Evolutionary conservation across 495 filamentous ascomycete species (phyloP).

Genomic region (Apodospora peruviana): DNA sequence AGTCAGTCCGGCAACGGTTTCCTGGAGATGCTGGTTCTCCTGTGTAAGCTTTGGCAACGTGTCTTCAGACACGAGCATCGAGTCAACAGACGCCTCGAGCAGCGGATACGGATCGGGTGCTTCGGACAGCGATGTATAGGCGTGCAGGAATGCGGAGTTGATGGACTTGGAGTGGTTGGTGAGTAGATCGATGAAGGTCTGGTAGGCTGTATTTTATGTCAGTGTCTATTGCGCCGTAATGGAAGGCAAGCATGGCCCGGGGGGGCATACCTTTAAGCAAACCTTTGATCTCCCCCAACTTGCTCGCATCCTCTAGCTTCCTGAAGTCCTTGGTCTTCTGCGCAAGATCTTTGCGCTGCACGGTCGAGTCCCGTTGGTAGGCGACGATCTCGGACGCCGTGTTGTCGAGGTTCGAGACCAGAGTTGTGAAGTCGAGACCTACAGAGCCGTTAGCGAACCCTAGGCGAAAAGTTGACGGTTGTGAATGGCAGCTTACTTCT

Average conservation of each 20-base stretch:
- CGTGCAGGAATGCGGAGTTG: constrained; percentile 82
- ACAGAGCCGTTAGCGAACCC: constrained; percentile 1
- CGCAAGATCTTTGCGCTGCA: constrained; percentile 92
- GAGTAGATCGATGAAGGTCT: constrained; percentile 91
- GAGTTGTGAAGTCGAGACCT: constrained; percentile 85
- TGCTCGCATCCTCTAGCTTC: constrained; percentile 87
- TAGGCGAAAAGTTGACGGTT: too few relatives aligned
- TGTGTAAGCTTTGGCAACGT: constrained; percentile 78
- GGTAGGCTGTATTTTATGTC: constrained; percentile 77
- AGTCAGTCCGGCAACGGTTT: constrained; percentile 74
- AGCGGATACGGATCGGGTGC: constrained; percentile 95
- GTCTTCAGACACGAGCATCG: constrained; percentile 83
- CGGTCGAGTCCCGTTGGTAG: constrained; percentile 83
- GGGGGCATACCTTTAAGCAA: constrained; percentile 77
- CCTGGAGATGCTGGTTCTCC: constrained; percentile 82
- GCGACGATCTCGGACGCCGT: constrained; percentile 89
- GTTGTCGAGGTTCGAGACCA: constrained; percentile 82
- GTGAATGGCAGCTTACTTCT: constrained; percentile 84
- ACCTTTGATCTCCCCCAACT: constrained; percentile 80
- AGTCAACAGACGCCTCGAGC: constrained; percentile 92
- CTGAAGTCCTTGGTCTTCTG: constrained; percentile 98
- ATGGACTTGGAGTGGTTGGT: constrained; percentile 91
- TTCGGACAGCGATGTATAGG: constrained; percentile 91
- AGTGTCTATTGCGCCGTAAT: too few relatives aligned
- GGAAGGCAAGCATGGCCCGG: too few relatives aligned